Evolutionary conservation across 805 yeast genomes (phyloP).

Genomic region (Metschnikowia dekortorum): DNA sequence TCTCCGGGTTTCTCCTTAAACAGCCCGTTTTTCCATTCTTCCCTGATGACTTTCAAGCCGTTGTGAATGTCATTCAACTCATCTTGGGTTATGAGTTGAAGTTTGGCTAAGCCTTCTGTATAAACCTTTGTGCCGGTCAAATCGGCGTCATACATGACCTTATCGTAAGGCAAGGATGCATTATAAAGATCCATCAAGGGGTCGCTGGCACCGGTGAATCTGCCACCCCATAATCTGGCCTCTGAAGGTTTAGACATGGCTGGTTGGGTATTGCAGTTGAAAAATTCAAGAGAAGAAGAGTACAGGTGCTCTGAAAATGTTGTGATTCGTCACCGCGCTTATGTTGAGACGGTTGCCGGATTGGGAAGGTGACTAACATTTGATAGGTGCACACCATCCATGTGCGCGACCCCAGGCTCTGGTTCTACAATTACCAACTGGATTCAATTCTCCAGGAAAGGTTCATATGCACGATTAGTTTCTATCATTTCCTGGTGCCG

Average conservation of each 20-base stretch:
- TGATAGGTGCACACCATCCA: neutral
- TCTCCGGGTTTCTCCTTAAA: constrained; percentile 84
- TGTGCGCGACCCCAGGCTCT: neutral
- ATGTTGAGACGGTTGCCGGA: constrained; percentile 9
- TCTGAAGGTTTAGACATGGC: constrained; percentile 47
- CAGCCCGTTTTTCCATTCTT: constrained; percentile 72
- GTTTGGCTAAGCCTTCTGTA: constrained; percentile 77
- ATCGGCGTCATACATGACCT: constrained; percentile 92
- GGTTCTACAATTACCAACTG: neutral
- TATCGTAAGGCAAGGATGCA: constrained; percentile 94
- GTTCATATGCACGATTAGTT: neutral
- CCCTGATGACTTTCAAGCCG: constrained; percentile 67
- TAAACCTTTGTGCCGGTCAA: constrained; percentile 91
- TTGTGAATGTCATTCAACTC: constrained; percentile 79
- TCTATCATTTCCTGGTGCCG: neutral
- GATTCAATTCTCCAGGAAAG: neutral
- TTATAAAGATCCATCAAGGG: constrained; percentile 97
- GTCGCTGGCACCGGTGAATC: constrained; percentile 95
- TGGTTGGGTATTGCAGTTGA: neutral
- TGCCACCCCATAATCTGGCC: constrained; percentile 93
- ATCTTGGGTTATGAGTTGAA: constrained; percentile 65
- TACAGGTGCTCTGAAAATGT: neutral
- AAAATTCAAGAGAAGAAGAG: neutral
- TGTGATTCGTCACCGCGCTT: constrained; percentile 24
- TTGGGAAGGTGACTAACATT: constrained; percentile 7